phyloP scores from a whole-genome alignment of 2,329 filamentous ascomycete genomes.

The Penicillium sclerotigenum region DNA sequence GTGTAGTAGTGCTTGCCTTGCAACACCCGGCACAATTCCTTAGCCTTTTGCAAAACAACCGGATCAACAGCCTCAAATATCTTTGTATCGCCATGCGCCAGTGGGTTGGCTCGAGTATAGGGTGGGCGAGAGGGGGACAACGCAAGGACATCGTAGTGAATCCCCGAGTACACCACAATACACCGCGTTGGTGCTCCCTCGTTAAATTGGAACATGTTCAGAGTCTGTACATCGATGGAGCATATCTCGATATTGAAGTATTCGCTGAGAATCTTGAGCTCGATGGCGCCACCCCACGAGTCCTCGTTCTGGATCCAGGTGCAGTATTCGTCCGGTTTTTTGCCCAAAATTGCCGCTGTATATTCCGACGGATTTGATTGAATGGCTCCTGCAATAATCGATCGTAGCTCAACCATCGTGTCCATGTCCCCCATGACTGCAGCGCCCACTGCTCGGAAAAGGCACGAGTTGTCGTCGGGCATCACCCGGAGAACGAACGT shows the following conservation, averaged over 20 bases:
- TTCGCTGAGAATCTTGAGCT: conserved; percentile 78
- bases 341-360: conserved; percentile 72
- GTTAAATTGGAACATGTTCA: conserved; percentile 72
- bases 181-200: conserved; percentile 67
- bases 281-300: conserved; percentile 88
- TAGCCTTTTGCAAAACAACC: conserved; percentile 58
- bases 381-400: conserved; percentile 75
- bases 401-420: conserved; percentile 69
- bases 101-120: conserved; percentile 54
- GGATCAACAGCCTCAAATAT: conserved; percentile 63
- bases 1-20: conserved; percentile 79
- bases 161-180: conserved; percentile 83
- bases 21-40: conserved; percentile 63
- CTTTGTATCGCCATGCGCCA: conserved; percentile 75
- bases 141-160: conserved; percentile 89
- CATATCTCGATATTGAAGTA: conserved; percentile 84
- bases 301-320: conserved; percentile 74
- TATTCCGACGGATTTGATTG: conserved; percentile 69
- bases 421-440: conserved; percentile 68
- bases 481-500: conserved; percentile 78
- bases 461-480: conserved; percentile 93
- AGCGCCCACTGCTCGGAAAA: conserved; percentile 84
- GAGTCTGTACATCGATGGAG: conserved; percentile 72
- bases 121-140: conserved; percentile 63
- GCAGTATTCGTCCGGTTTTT: conserved; percentile 71